Evolutionary conservation across 1,139 yeast genomes (phyloP), one percentile per base, ranked within the genome.

Genomic region (Zhuliangozyma parablackwelliae): DNA sequence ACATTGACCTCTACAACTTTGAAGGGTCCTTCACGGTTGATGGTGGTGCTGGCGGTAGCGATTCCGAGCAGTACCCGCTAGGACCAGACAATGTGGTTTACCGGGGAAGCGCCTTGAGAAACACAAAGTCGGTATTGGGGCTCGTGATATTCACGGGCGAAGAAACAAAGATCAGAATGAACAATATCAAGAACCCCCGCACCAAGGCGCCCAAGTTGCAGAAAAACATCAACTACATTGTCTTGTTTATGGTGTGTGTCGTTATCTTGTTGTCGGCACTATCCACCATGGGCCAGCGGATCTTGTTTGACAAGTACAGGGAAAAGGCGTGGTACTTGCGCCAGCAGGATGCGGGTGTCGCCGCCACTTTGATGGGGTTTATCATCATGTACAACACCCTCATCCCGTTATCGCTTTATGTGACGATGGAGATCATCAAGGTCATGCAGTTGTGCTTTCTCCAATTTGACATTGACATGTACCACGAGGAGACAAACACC

Each of bases 341-440:
- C 35, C 77, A 75, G 3, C 69, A 78, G 49, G 94, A 86, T 50
- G 96, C 82, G 0, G 95, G 96, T n/a, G 76, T 78, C 10, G 94
- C 95, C 1, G 85, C 96, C 2, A 87, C 95, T 1, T 71, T 92
- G 34, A 89, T 92, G 96, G 90, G 97, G 2, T 94, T 85, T 57
- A 83, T 94, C 46, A 92, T 94, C 65, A 90, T 94, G 97, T 92
- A 83, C 66, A 92, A 92, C 54, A 92, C 98, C 0, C 72, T 94
- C 64, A 94, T 94, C 55, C 98, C 98, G 0, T 69, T 92, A 29
- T 92, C 98, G 0, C 75, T 94, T 31, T 94, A 94, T 54, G 98
- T 92, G 25, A 89, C 97, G 0, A 86, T 92, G 90, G 99, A 94
- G 55, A 83, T 92, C 43, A 89, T 92, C 53, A 92, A 92, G 56